A percentile compares a stretch with the other conserved stretches of the same genome.
These are phyloP conservation scores for Hemileccinum hortonii DNA, from an alignment of 1,284 basidiomycete genomes.

Conservation along the genomic window DNA sequence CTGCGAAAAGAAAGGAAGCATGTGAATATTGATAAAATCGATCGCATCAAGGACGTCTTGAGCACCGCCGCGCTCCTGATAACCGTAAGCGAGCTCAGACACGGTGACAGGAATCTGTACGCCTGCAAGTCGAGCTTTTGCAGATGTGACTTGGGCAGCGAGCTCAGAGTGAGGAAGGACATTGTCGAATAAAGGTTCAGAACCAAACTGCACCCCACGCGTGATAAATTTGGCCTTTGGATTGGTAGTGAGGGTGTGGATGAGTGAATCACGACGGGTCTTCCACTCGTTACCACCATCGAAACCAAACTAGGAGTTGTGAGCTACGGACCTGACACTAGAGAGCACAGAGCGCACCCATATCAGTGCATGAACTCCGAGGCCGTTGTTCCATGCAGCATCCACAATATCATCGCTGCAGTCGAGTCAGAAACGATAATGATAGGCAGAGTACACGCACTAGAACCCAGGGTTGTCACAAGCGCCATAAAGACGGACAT, in stretches of 20 bases:
- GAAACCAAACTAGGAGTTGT: slow-evolving; percentile 56
- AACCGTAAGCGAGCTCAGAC: slow-evolving; percentile 50
- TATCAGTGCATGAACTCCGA: slow-evolving; percentile 73
- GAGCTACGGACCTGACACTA: background rate
- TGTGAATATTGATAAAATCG: slow-evolving; percentile 69
- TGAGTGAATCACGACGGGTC: slow-evolving; percentile 51
- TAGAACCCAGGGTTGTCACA: slow-evolving; percentile 69
- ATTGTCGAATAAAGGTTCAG: slow-evolving; percentile 68
- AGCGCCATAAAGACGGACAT: slow-evolving; percentile 68
- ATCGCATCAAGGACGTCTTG: slow-evolving; percentile 60
- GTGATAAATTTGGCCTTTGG: slow-evolving; percentile 68
- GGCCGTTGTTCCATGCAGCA: slow-evolving; percentile 66
- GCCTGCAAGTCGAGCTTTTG: slow-evolving; percentile 50
- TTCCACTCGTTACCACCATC: slow-evolving; percentile 56
- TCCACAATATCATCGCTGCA: slow-evolving; percentile 64
- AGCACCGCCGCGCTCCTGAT: slow-evolving; percentile 51
- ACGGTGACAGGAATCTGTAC: slow-evolving; percentile 69
- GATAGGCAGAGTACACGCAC: slow-evolving; percentile 37
- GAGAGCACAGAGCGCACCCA: slow-evolving; percentile 49
- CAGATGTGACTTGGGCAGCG: slow-evolving; percentile 52
- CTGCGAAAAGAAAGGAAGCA: slow-evolving; percentile 69
- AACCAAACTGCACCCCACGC: slow-evolving; percentile 69
- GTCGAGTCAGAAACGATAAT: background rate
- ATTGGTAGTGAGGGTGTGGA: slow-evolving; percentile 58
- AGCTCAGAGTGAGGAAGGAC: slow-evolving; percentile 54